Conservation (phyloP, 169 alveolate genomes). For the Eimeria tenella region DNA sequence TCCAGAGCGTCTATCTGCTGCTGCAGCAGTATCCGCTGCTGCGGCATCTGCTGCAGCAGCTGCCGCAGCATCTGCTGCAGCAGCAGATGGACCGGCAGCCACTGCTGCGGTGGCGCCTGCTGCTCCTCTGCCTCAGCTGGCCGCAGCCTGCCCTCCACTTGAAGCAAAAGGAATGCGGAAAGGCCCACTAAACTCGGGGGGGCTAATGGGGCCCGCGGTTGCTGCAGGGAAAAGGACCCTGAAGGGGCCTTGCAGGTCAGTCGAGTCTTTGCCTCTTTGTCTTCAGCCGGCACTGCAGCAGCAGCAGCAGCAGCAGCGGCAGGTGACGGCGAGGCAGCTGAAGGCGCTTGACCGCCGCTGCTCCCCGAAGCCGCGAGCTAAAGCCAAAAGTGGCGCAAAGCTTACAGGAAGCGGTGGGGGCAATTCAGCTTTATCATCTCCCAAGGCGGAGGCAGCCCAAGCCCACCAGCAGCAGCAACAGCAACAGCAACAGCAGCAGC, state of each 20-base stretch:
- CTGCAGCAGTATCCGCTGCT: background rate
- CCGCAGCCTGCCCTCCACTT: background rate
- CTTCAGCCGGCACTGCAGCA: conserved; percentile 32
- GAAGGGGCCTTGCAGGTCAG: conserved; percentile 33
- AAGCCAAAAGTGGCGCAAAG: too few relatives aligned
- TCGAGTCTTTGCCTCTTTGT: background rate
- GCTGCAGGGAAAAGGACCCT: background rate
- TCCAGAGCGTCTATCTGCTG: background rate
- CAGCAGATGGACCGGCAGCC: background rate
- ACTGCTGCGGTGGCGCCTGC: background rate
- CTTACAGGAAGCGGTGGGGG: too few relatives aligned
- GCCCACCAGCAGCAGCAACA: background rate
- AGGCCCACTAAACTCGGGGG: background rate
- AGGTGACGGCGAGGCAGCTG: background rate
- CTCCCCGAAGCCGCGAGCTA: background rate
- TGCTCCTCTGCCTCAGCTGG: background rate
- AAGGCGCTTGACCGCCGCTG: conserved; percentile 13
- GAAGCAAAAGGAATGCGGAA: background rate
- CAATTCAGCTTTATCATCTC: too few relatives aligned
- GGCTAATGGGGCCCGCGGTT: background rate
- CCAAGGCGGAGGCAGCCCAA: too few relatives aligned
- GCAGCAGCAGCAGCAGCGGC: conserved; percentile 26
- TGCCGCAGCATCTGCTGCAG: background rate
- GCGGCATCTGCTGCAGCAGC: background rate
- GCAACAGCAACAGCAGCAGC: conserved; percentile 14